Evolutionary conservation across 768 basidiomycete genomes (phyloP), one percentile per base, ranked within the genome.

Genomic region (Cyclocybe cylindracea): DNA sequence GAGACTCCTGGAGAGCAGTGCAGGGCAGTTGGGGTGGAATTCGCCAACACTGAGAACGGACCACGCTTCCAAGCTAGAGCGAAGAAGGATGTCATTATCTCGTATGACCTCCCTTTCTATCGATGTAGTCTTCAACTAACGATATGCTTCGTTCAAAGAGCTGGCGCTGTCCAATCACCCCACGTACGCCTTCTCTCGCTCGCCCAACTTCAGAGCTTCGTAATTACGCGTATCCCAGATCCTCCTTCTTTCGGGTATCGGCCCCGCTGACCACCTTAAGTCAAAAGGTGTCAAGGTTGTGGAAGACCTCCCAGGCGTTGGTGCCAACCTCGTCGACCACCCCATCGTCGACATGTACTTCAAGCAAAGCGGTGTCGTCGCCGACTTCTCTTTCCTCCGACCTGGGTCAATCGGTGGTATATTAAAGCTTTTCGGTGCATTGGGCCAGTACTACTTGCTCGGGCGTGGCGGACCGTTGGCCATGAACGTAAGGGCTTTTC

Each of bases 191-290:
- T 10, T 40, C 41, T 18, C n/a, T n/a, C 24, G 5, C 9, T 42
- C 33, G 29, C 47, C 4, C 35, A 7, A 39, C 10, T 13, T 10
- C 8, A 19, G 9, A 10, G 37, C 40, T 31, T 24, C 24, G 24
- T 24, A 2, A 31, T 11, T 7, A 10, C 3, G 13, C 8, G 11
- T 39, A 18, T 35, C 8, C 3, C 34, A 87, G 72, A 78, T 89
- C 45, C 74, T 89, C 10, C 77, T 87, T 76, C 74, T 89, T 13
- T 89, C 87, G 35, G 92, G 92, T 9, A 70, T 94, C 42, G 92
- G 91, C 2, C 87, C 89, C 34, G 74, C 76, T 2, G 71, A 72
- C 1, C 75, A 87, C 10, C 74, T 93, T 35, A 56, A 71, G 9
- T 64, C 72, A 35, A 70, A 84, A 50, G 66, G 68, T 5, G 84